Conservation (phyloP, 2,329 filamentous ascomycete genomes). For the Colletotrichum magnum region DNA sequence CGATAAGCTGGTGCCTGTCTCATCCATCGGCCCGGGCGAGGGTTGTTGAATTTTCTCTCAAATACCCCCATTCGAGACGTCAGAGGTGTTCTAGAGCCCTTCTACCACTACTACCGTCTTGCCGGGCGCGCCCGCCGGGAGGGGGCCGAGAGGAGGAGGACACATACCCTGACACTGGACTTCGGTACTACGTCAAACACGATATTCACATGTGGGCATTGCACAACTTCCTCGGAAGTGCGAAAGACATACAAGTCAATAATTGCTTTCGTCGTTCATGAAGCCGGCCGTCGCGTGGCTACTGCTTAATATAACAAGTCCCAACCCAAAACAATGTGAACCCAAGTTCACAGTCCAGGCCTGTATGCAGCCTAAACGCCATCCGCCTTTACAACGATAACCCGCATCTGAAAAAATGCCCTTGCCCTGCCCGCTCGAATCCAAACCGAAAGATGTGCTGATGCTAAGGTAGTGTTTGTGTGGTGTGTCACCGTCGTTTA, state of each 20-base stretch:
- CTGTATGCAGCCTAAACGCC: constrained; percentile 34
- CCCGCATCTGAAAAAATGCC: constrained; percentile 3
- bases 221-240: too few species aligned
- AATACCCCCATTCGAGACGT: too few species aligned
- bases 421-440: constrained; percentile 15
- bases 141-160: too few species aligned
- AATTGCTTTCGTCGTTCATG: constrained; percentile 17
- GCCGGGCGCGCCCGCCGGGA: too few species aligned
- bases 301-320: constrained; percentile 4
- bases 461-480: constrained; percentile 21
- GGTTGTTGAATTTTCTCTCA: not conserved
- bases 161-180: too few species aligned
- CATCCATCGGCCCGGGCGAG: constrained; percentile 16
- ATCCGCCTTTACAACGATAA: constrained; percentile 10
- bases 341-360: constrained; percentile 17
- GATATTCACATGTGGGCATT: too few species aligned
- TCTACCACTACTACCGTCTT: too few species aligned
- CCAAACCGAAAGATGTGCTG: constrained; percentile 12
- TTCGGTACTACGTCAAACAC: too few species aligned
- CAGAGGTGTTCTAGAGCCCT: too few species aligned
- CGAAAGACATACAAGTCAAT: not conserved
- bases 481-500: constrained; percentile 18
- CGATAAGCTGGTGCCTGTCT: constrained; percentile 32
- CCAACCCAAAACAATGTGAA: not conserved
- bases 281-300: not conserved